Base-by-base conservation (phyloP, 768 basidiomycete genomes). In the Piloderma croceum region DNA sequence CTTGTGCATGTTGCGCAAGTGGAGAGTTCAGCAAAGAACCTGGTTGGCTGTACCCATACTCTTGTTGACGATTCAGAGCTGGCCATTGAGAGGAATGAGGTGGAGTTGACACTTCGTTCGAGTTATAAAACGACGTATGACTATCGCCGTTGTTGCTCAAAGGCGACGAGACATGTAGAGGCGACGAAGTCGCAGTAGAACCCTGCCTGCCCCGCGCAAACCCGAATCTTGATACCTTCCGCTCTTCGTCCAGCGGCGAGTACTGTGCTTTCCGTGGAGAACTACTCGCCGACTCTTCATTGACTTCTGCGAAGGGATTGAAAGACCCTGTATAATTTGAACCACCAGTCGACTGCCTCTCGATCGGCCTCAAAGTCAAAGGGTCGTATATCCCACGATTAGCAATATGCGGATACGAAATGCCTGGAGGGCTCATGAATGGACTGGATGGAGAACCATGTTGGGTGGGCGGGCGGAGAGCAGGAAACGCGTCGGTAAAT, bases 171-270 rank as follows among this genome's bases (percentile, higher is more conserved):
- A 68, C 66, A 42, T 77, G 76, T 37, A 73, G 64, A 29, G 81
- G 79, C 9, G 81, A 83, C 12, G 77, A 77, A 4, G 81, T 54
- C 32, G 64, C 56, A 7, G 72, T 72, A 6, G 83, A 77, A 0
- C 71, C 71, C 46, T 78, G 80, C 33, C 77, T 76, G 18, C 83
- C 81, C 18, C 82, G 73, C 12, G 87, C 88, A 53, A 90, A 90
- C 17, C 79, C 83, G 60, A 90, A 90, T 12, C 87, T 74, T 6
- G 87, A 90, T 20, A 87, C 73, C 50, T 81, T 83, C 48, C 83
- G 69, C 34, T 88, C 85, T 38, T 79, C 78, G 44, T 79, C 78
- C 22, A 76, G 50, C 1, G 71, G 63, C 7, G 73, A 65, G 39
- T 55, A 52, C 36, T 62, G 60, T 3, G 49, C 39, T 21, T 58